Evolutionary conservation across 2,329 filamentous ascomycete species (phyloP), one percentile per base, ranked within the genome.

Genomic region (Arthrobotrys sinensis): DNA sequence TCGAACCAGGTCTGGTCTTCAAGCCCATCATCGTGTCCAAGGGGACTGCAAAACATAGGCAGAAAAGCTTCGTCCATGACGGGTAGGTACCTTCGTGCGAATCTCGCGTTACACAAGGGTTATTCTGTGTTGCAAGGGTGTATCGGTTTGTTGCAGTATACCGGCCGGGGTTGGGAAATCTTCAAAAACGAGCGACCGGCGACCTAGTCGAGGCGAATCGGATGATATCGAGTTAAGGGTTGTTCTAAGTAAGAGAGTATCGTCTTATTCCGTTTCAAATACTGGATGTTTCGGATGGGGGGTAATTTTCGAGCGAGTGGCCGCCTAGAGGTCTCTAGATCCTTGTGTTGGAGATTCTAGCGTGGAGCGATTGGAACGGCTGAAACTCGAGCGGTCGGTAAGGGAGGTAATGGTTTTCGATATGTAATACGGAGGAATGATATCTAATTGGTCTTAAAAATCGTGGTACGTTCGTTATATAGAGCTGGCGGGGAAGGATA

Each of bases 401-500:
- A 4, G 24, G 48, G 50, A 34, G 50, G 28, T 28, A 52, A 52
- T 8, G 3, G 45, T 11, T 52, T 7, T 24, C 46, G 50, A 34
- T 14, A 19, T 3, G 6, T 32, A 53, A 10, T 12, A 12, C 12
- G 36, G 36, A 38, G 36, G 36, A 8, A 2, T 28, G 24, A 28
- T 28, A 28, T 28, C 24, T 2, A 4, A 28, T 28, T 4, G 14
- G 46, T 28, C 46, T 53, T 53, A 6, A 34, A 34, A 34, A 16
- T 34, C 28, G 24, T 53, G 32, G 38, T 19, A 40, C 52, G 52
- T 36, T 34, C 2, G 6, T 3, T 45, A 36, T 53, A 52, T 7
- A 32, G 4, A 52, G 48, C 12, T 52, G 24, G 48, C 48, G 12
- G n/a, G 48, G 12, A 57, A 57, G 11, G n/a, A 57, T 57, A 4